A percentile compares a stretch with the other conserved stretches of the same genome.
Conservation (phyloP, 805 yeast genomes). For the Kodamaea laetipori region DNA sequence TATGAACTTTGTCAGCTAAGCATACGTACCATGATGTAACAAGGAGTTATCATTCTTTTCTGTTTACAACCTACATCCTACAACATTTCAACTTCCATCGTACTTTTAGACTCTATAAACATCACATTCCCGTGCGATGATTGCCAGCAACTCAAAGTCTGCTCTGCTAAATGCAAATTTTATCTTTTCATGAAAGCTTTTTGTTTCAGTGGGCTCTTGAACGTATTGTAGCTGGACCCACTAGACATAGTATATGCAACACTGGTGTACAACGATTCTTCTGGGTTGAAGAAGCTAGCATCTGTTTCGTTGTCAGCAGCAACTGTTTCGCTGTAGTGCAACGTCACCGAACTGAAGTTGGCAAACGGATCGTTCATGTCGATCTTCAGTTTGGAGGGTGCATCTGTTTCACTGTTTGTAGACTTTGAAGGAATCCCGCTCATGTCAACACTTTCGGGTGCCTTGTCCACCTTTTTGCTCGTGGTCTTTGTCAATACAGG, state of each 20-base stretch:
- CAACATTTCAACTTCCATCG: not conserved
- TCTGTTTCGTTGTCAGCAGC: conserved; percentile 39
- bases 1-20: too few relatives aligned
- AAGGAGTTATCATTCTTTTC: too few relatives aligned
- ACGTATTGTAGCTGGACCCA: conserved; percentile 7
- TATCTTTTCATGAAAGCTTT: conserved; percentile 23
- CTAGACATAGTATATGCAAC: conserved; percentile 57
- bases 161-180: not conserved
- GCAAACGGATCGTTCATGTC: conserved; percentile 73
- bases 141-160: not conserved
- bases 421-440: conserved; percentile 5
- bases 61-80: not conserved
- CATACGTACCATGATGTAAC: too few relatives aligned
- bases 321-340: conserved; percentile 68
- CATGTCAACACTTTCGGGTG: conserved; percentile 17
- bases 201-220: conserved; percentile 23
- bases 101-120: conserved; percentile 2
- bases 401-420: too few relatives aligned
- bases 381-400: conserved; percentile 24
- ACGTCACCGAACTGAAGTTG: conserved; percentile 81
- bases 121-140: conserved; percentile 5
- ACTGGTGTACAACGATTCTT: conserved; percentile 47
- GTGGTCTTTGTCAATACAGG: conserved; percentile 62
- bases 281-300: conserved; percentile 41
- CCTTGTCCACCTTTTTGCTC: conserved; percentile 15